A percentile compares a stretch with the other conserved stretches of the same genome.
Evolutionary conservation across 2,329 filamentous ascomycete species (phyloP).

Genomic region (Aschersonia sp.): DNA sequence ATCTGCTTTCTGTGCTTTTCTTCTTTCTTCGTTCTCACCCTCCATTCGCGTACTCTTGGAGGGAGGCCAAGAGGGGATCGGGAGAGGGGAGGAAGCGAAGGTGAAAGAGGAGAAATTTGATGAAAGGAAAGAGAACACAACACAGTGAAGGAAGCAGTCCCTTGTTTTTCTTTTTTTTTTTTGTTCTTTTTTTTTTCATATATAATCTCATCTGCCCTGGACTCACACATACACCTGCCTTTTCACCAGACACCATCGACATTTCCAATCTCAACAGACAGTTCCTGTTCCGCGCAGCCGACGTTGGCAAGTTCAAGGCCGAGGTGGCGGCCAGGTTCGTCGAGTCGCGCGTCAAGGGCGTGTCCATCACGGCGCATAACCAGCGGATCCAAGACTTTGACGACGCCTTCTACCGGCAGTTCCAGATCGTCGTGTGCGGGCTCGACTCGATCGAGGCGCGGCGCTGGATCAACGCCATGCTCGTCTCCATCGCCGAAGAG

Average conservation of each 20-base stretch:
- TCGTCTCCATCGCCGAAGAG: conserved; percentile 79
- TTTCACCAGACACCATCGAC: conserved; percentile 71
- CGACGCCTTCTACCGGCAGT: conserved; percentile 92
- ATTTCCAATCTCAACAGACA: conserved; percentile 97
- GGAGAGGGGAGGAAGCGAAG: too few species aligned
- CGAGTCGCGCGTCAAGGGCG: conserved; percentile 74
- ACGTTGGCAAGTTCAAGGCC: conserved; percentile 89
- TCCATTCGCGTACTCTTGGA: too few species aligned
- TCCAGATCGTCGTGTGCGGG: conserved; percentile 85
- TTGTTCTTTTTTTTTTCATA: too few species aligned
- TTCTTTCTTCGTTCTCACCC: too few species aligned
- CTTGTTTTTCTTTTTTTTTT: too few species aligned
- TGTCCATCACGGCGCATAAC: conserved; percentile 87
- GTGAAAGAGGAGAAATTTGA: too few species aligned
- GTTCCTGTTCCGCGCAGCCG: conserved; percentile 82
- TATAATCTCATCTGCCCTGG: too few species aligned
- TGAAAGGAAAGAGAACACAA: too few species aligned
- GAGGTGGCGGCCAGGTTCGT: conserved; percentile 88
- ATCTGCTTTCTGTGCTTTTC: too few species aligned
- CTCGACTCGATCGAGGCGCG: conserved; percentile 93
- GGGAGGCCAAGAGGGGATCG: too few species aligned
- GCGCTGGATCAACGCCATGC: conserved; percentile 94
- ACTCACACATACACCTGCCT: background rate
- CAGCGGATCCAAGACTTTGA: conserved; percentile 95
- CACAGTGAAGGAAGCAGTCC: too few species aligned